Conservation (phyloP, 352 stramenopile species). For the Globisporangium abappressorium region DNA sequence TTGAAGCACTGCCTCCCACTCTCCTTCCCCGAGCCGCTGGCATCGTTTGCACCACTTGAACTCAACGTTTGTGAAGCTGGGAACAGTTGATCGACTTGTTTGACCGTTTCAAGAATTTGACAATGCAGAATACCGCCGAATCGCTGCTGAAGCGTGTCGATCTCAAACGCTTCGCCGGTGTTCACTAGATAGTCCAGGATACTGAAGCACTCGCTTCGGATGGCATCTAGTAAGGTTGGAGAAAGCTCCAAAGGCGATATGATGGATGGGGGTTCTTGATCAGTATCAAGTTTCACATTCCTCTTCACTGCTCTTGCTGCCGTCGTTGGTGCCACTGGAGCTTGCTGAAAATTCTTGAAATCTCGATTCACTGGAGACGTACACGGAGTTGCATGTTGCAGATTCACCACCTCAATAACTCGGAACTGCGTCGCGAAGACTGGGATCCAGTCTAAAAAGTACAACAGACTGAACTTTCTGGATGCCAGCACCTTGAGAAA, state of each 20-base stretch:
- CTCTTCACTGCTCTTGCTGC: background rate
- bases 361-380: conserved; percentile 5
- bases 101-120: background rate
- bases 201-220: conserved; percentile 9
- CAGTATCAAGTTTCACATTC: background rate
- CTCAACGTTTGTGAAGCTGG: background rate
- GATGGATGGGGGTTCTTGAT: background rate
- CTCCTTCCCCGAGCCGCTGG: background rate
- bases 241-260: conserved; percentile 6
- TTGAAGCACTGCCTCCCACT: conserved; percentile 15
- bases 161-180: conserved; percentile 7
- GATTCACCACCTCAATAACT: conserved; percentile 5
- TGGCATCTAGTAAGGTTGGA: background rate
- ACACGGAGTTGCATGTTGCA: background rate
- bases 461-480: conserved; percentile 16
- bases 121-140: background rate
- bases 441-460: conserved; percentile 39
- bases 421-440: conserved; percentile 27
- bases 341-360: background rate
- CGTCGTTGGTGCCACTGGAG: background rate
- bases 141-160: conserved; percentile 14
- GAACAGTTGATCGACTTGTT: background rate
- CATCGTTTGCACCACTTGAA: too few relatives aligned
- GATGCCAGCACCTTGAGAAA: conserved; percentile 26
- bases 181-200: conserved; percentile 15